Conservation (phyloP, 768 basidiomycete species). For the Grammothele lineata region DNA sequence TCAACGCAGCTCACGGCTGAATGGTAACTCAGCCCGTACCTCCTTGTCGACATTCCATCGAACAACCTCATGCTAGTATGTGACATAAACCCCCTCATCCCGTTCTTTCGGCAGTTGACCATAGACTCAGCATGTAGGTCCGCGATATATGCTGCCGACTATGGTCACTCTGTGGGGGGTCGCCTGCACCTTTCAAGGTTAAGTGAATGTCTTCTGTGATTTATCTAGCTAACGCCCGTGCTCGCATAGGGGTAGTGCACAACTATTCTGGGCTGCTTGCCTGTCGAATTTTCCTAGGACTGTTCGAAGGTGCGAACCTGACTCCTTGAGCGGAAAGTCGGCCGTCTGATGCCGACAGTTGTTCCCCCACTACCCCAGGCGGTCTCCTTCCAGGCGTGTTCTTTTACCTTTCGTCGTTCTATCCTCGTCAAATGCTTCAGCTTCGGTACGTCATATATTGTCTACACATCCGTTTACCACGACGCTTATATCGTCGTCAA, state of each 20-base stretch:
- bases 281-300: conserved; percentile 47
- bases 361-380: conserved; percentile 20
- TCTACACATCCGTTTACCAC: too few species aligned
- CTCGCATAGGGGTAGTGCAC: conserved; percentile 39
- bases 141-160: conserved; percentile 54
- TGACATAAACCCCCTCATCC: too few species aligned
- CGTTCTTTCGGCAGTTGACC: not conserved
- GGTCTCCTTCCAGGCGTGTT: conserved; percentile 43
- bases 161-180: conserved; percentile 67
- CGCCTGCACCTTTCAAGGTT: conserved; percentile 59
- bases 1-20: conserved; percentile 14
- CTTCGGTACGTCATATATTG: conserved; percentile 24
- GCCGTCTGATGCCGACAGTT: too few species aligned
- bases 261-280: conserved; percentile 50
- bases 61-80: conserved; percentile 21
- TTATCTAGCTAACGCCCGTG: too few species aligned
- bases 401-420: conserved; percentile 26
- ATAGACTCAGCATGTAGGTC: conserved; percentile 37
- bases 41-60: conserved; percentile 22
- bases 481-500: too few species aligned
- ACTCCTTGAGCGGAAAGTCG: too few species aligned
- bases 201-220: not conserved
- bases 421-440: conserved; percentile 25
- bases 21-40: conserved; percentile 24
- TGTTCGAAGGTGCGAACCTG: conserved; percentile 48